Conservation (phyloP, 768 basidiomycete genomes). For the Termitomyces sp. region DNA sequence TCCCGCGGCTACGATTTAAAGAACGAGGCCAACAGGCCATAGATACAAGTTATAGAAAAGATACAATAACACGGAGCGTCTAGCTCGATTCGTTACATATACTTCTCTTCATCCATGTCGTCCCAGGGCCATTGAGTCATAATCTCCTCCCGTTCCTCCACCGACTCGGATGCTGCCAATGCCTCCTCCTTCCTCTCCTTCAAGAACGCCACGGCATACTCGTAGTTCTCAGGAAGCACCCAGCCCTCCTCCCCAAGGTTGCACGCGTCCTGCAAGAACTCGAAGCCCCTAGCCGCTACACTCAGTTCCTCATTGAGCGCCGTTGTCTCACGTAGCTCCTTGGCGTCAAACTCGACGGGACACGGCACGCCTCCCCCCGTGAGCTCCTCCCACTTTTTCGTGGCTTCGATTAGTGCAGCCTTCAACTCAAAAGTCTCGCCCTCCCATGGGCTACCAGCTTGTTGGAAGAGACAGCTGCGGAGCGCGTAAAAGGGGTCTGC, state of each 20-base stretch:
- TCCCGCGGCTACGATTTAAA: too few species aligned
- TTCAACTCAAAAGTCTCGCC: too few species aligned
- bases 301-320: background rate
- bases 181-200: background rate
- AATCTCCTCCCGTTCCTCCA: background rate
- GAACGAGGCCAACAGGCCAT: too few species aligned
- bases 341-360: background rate
- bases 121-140: background rate
- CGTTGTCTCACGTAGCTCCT: background rate
- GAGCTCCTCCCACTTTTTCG: background rate
- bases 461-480: too few species aligned
- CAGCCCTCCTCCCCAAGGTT: background rate
- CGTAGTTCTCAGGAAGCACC: background rate
- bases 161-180: background rate
- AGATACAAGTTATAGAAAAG: too few species aligned
- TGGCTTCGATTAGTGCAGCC: too few species aligned
- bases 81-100: background rate
- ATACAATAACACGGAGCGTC: too few species aligned
- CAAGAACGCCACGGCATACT: background rate
- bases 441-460: too few species aligned
- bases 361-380: background rate
- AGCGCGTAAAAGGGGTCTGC: too few species aligned
- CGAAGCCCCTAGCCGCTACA: background rate
- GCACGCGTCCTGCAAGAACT: background rate
- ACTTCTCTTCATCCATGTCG: background rate